These are phyloP conservation scores for Populus hybrid DNA, from an alignment of 441 rosid genomes.

Conservation along the genomic window DNA sequence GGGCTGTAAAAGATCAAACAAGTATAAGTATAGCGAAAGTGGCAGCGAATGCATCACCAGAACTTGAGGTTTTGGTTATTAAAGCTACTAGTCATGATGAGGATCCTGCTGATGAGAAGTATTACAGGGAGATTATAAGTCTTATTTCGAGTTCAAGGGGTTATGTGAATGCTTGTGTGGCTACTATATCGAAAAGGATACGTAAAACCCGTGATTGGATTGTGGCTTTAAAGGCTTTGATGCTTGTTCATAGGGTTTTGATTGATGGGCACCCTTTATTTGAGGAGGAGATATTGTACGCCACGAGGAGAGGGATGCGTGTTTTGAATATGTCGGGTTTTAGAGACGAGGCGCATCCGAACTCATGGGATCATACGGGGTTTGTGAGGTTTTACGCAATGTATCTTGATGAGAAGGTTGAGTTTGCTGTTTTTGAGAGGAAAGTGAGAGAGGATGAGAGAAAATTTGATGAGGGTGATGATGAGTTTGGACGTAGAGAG, in stretches of 20 bases:
- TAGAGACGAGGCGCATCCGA: slow-evolving; percentile 55
- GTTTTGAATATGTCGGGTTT: slow-evolving; percentile 63
- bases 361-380: slow-evolving; percentile 67
- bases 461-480: slow-evolving; percentile 32
- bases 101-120: slow-evolving; percentile 53
- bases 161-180: slow-evolving; percentile 56
- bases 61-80: slow-evolving; percentile 62
- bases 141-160: slow-evolving; percentile 47
- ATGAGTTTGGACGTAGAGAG: slow-evolving; percentile 26
- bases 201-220: slow-evolving; percentile 70
- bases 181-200: slow-evolving; percentile 55
- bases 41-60: slow-evolving; percentile 46
- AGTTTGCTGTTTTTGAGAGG: slow-evolving; percentile 45
- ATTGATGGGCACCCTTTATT: slow-evolving; percentile 69
- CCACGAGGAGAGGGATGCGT: slow-evolving; percentile 55
- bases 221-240: slow-evolving; percentile 69
- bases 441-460: slow-evolving; percentile 27
- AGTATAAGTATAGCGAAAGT: slow-evolving; percentile 85
- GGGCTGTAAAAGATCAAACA: slow-evolving; percentile 82
- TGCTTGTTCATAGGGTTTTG: slow-evolving; percentile 65
- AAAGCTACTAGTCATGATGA: slow-evolving; percentile 74
- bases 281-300: slow-evolving; percentile 55
- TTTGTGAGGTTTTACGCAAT: slow-evolving; percentile 55
- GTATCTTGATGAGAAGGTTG: slow-evolving; percentile 70
- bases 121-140: slow-evolving; percentile 44